Percentiles rank a stretch among this genome's conserved stretches.
phyloP scores from a whole-genome alignment of 306 rosid species.

The Trichosanthes cucumerina region DNA sequence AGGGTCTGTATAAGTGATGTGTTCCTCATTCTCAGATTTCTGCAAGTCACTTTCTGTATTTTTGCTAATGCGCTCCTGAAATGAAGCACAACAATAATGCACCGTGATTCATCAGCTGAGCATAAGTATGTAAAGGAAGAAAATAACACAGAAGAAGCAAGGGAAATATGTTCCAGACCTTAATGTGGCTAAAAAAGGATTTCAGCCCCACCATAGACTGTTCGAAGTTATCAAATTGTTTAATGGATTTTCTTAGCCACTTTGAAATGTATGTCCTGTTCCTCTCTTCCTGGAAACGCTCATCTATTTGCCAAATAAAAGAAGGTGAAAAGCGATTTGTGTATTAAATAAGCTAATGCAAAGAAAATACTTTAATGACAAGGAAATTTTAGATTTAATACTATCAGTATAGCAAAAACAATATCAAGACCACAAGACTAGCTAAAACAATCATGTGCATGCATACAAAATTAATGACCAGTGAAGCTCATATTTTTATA shows the following conservation, averaged over 20 bases:
- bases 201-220: constrained; percentile 45
- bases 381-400: neutral
- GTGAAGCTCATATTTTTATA: neutral
- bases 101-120: neutral
- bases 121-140: neutral
- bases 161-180: constrained; percentile 35
- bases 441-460: neutral
- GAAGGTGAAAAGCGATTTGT: constrained; percentile 1
- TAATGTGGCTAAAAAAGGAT: constrained; percentile 51
- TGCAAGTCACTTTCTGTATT: constrained; percentile 24
- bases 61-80: constrained; percentile 53
- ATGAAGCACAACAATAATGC: constrained; percentile 17
- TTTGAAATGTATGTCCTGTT: constrained; percentile 62
- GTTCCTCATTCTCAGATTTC: constrained; percentile 22
- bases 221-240: constrained; percentile 45
- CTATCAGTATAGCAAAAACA: neutral
- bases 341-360: neutral
- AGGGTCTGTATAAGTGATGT: constrained; percentile 17
- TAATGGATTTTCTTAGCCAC: constrained; percentile 69
- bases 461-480: neutral
- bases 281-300: constrained; percentile 74
- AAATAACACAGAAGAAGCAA: constrained; percentile 6
- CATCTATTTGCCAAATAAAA: constrained; percentile 47
- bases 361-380: neutral
- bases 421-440: neutral